phyloP scores from a whole-genome alignment of 169 alveolate genomes.

The Amoebophrya sp. region DNA sequence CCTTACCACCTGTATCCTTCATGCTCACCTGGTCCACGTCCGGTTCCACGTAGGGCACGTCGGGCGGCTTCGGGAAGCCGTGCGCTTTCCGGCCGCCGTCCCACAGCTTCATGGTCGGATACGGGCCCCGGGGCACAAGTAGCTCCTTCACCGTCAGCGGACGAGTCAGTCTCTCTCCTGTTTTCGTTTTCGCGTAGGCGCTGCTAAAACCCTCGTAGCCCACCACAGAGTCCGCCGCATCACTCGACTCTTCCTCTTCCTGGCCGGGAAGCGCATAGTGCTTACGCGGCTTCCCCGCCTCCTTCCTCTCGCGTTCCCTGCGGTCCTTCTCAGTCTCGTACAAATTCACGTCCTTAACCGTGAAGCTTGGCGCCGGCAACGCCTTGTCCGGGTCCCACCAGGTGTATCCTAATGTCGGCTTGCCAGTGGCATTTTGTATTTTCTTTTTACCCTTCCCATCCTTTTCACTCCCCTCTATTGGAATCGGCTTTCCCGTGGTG shows the following conservation, averaged over 20 bases:
- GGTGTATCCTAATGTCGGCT: neutral
- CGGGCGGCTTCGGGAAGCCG: neutral
- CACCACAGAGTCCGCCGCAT: neutral
- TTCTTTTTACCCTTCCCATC: neutral
- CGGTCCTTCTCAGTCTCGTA: neutral
- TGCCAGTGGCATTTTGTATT: neutral
- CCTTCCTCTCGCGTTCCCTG: neutral
- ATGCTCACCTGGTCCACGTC: constrained; percentile 12
- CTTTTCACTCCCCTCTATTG: neutral
- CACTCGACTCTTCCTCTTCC: neutral
- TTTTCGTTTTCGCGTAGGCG: neutral
- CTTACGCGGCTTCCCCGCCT: neutral
- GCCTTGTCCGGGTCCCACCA: neutral
- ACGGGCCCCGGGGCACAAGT: neutral
- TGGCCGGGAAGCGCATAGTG: neutral
- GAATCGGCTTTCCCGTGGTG: neutral
- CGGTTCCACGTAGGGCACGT: neutral
- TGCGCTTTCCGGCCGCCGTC: neutral
- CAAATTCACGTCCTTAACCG: neutral
- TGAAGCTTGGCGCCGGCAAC: neutral
- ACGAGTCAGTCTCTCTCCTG: no score
- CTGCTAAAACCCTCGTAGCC: neutral
- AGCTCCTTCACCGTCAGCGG: no score
- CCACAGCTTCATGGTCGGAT: neutral
- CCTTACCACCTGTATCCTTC: neutral